Evolutionary conservation across 1,284 basidiomycete genomes (phyloP).

Genomic region (Cutaneotrichosporon mucoides): DNA sequence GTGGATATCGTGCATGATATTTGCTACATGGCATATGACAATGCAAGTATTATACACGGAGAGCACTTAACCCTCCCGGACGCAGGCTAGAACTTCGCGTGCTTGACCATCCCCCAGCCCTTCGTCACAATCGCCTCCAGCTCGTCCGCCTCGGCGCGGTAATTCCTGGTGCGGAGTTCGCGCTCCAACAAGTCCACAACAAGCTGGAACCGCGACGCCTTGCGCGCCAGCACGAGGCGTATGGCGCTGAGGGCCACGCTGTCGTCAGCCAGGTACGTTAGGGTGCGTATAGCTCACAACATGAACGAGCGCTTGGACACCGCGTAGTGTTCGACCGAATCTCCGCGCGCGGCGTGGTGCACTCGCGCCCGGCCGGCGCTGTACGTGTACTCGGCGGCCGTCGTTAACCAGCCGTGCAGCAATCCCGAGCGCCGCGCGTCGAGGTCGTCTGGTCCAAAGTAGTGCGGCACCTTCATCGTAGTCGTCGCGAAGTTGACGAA

Average conservation of each 20-base stretch:
- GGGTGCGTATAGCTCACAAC: constrained; percentile 55
- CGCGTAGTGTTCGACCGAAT: constrained; percentile 32
- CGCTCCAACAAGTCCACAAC: constrained; percentile 22
- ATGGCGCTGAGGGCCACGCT: constrained; percentile 82
- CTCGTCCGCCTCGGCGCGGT: background rate
- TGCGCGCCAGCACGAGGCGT: constrained; percentile 59
- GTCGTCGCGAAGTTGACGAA: constrained; percentile 81
- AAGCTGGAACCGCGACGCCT: constrained; percentile 35
- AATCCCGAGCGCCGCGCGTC: constrained; percentile 9
- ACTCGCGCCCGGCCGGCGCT: constrained; percentile 40
- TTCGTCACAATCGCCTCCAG: constrained; percentile 3
- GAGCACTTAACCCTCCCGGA: too few relatives aligned
- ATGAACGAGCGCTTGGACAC: constrained; percentile 56
- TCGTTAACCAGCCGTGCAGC: constrained; percentile 25
- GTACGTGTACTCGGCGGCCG: constrained; percentile 38
- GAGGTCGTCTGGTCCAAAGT: constrained; percentile 60
- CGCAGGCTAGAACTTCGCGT: constrained; percentile 27
- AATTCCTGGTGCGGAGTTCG: constrained; percentile 14
- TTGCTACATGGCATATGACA: too few relatives aligned
- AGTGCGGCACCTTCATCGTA: constrained; percentile 83
- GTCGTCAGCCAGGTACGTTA: constrained; percentile 5
- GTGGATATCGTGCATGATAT: too few relatives aligned
- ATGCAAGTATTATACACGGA: too few relatives aligned
- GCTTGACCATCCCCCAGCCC: constrained; percentile 26
- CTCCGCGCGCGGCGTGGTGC: constrained; percentile 26